These are phyloP conservation scores for Hortaea sp. DNA, from an alignment of 2,329 filamentous ascomycete genomes.

Conservation along the genomic window DNA sequence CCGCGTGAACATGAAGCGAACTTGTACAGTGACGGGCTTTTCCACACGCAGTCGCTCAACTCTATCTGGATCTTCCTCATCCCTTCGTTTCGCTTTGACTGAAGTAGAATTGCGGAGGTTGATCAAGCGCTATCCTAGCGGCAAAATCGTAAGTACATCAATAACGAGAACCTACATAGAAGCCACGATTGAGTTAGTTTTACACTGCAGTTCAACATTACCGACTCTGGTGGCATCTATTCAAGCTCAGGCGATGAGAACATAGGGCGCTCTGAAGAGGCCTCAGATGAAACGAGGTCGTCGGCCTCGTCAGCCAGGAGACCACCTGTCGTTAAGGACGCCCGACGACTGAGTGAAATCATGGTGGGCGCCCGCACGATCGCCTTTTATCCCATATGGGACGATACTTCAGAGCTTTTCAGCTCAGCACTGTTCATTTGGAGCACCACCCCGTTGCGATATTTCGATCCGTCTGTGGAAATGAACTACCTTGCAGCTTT, in stretches of 20 bases:
- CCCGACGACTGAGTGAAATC: constrained; percentile 30
- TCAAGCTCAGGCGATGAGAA: constrained; percentile 10
- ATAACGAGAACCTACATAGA: too few species aligned
- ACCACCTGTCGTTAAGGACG: background rate
- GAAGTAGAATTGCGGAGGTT: constrained; percentile 4
- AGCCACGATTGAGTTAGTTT: too few species aligned
- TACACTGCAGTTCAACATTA: constrained; percentile 10
- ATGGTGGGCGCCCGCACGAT: constrained; percentile 32
- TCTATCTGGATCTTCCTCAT: background rate
- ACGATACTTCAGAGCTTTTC: constrained; percentile 12
- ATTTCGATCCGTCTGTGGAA: constrained; percentile 15
- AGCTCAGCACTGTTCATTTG: constrained; percentile 1
- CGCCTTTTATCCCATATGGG: constrained; percentile 41
- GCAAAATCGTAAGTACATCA: constrained; percentile 1
- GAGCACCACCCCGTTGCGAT: background rate
- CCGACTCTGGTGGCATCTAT: constrained; percentile 8
- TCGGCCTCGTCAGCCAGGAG: too few species aligned
- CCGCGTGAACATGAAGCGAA: background rate
- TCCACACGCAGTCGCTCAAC: background rate
- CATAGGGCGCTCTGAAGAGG: background rate
- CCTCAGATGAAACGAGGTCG: background rate
- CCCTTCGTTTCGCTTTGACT: background rate
- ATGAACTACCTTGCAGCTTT: constrained; percentile 29
- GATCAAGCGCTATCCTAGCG: constrained; percentile 5
- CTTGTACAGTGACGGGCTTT: background rate